A percentile compares a stretch with the other conserved stretches of the same genome.
Evolutionary conservation across 345 rosid genomes (phyloP).

Genomic region (Murraya paniculata): DNA sequence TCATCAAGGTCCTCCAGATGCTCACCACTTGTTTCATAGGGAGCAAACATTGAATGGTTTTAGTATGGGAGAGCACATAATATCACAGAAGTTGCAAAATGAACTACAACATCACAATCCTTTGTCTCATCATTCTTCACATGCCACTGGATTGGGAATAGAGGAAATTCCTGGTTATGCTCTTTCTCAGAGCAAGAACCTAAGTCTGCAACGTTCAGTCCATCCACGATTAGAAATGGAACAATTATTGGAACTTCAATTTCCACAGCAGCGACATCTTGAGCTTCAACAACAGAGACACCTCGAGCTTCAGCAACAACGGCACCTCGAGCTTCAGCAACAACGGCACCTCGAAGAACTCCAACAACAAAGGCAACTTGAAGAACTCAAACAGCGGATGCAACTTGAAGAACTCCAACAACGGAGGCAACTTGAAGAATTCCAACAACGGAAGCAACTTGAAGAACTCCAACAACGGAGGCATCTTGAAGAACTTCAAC

Average conservation of each 20-base stretch:
- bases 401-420: conserved; percentile 32
- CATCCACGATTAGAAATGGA: conserved; percentile 32
- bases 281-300: conserved; percentile 32
- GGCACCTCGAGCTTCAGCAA: conserved; percentile 34
- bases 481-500: no score
- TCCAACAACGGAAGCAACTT: conserved; percentile 19
- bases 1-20: conserved; percentile 33
- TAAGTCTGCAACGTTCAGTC: conserved; percentile 14
- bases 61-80: conserved; percentile 33
- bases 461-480: background rate
- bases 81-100: conserved; percentile 36
- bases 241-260: conserved; percentile 31
- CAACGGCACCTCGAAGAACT: conserved; percentile 23
- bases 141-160: conserved; percentile 21
- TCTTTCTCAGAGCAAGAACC: conserved; percentile 20
- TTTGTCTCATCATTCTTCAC: conserved; percentile 26
- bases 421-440: conserved; percentile 26
- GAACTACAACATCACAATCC: conserved; percentile 34
- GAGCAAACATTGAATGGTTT: conserved; percentile 34
- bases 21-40: conserved; percentile 28
- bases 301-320: conserved; percentile 37
- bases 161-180: conserved; percentile 28
- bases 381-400: conserved; percentile 35
- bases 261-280: conserved; percentile 33
- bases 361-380: conserved; percentile 32